Evolutionary conservation across 2,329 filamentous ascomycete species (phyloP), one percentile per base, ranked within the genome.

Genomic region (Fusarium sp.): DNA sequence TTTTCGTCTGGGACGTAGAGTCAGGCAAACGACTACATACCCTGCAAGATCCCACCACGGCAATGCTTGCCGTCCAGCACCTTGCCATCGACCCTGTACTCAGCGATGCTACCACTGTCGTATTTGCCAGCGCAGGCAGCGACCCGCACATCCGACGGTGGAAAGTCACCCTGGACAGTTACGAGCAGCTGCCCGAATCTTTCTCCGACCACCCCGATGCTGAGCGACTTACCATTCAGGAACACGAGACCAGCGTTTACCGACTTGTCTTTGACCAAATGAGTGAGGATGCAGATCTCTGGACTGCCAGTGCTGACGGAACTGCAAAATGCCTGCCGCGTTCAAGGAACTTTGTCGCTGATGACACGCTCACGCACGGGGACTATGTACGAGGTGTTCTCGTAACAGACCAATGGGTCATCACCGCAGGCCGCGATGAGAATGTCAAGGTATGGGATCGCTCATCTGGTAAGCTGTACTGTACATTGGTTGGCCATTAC

Each of bases 271-370:
- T 97, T 75, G 92, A 94, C 71, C 78, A 80, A 20, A 83, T 85
- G 10, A 83, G 83, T 38, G 89, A 90, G 11, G 87, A 89, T 17
- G 90, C 88, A 36, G 93, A 98, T 75, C 83, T 98, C 18, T 98
- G 94, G 94, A 98, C 95, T 12, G 93, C 95, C 10, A 97, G 94
- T 67, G 94, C 94, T 8, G 96, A 99, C 80, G 96, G 94, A 75
- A 94, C 92, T 1, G 91, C 91, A 4, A 96, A 95, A 80, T 95
- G 94, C 75, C 86, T 98, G 13, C 87, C 91, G 2, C 87, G 94
- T 57, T 84, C 86, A 29, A 89, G 88, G 49, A 86, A 86, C 22
- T 98, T 94, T 86, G 88, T 87, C 49, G 83, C 88, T 7, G 94
- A 95, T 65, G 92, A 95, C 60, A 87, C 84, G 3, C 89, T 97